phyloP scores from a whole-genome alignment of 164 flowering plant genomes.

The Houttuynia cordata region DNA sequence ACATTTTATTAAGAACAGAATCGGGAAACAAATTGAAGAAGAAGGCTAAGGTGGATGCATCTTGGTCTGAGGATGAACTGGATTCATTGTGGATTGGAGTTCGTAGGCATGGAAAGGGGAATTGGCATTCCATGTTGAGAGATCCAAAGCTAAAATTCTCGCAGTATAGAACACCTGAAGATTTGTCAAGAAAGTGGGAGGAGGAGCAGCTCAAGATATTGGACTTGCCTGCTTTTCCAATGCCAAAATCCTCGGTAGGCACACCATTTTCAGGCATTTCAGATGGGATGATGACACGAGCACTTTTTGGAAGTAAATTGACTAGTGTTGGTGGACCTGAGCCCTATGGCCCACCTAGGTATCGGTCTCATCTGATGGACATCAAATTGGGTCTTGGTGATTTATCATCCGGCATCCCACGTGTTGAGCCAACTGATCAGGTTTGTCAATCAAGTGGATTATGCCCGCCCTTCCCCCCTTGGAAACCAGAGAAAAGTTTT shows the following conservation, averaged over 20 bases:
- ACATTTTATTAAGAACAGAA: slow-evolving; percentile 80
- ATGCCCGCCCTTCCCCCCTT: slow-evolving; percentile 28
- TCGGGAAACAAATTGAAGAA: slow-evolving; percentile 42
- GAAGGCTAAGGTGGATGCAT: slow-evolving; percentile 38
- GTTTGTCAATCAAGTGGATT: slow-evolving; percentile 23
- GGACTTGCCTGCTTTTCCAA: slow-evolving; percentile 27
- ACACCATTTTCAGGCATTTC: slow-evolving; percentile 46
- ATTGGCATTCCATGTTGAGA: slow-evolving; percentile 78
- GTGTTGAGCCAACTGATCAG: slow-evolving; percentile 28
- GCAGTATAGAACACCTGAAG: slow-evolving; percentile 48
- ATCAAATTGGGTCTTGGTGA: slow-evolving; percentile 69
- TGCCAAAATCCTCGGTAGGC: slow-evolving; percentile 27
- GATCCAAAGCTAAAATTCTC: slow-evolving; percentile 80
- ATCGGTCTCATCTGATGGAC: slow-evolving; percentile 65
- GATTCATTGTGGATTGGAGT: slow-evolving; percentile 98
- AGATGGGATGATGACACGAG: slow-evolving; percentile 83
- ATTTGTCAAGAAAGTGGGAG: slow-evolving; percentile 65
- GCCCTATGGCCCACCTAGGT: slow-evolving; percentile 24
- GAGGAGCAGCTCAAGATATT: slow-evolving; percentile 63
- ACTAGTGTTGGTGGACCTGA: slow-evolving; percentile 18
- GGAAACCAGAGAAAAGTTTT: slow-evolving; percentile 38
- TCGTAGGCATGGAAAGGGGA: slow-evolving; percentile 88
- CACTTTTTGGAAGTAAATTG: slow-evolving; percentile 55
- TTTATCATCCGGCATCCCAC: slow-evolving; percentile 23
- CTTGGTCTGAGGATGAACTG: slow-evolving; percentile 98